Evolutionary conservation across 1,139 yeast genomes (phyloP).

Genomic region (Sugiyamaella pinicola): DNA sequence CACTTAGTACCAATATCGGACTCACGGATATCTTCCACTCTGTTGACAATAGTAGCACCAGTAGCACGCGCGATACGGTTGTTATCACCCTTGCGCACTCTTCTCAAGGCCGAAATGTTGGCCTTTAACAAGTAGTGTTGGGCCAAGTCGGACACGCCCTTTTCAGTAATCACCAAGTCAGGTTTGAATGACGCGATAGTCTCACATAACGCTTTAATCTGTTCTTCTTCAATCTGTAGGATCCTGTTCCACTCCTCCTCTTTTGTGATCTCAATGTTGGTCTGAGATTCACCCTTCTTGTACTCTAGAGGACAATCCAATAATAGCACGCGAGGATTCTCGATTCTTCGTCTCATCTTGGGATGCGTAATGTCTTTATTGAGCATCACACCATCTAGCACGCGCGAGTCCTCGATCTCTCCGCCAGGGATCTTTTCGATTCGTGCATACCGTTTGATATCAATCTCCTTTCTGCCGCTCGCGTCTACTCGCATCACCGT

Average conservation of each 20-base stretch:
- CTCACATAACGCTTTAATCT: slow-evolving; percentile 84
- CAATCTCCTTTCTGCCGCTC: slow-evolving; percentile 76
- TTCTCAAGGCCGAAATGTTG: slow-evolving; percentile 88
- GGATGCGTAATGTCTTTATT: slow-evolving; percentile 99
- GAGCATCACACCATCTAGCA: slow-evolving; percentile 86
- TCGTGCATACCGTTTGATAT: slow-evolving; percentile 88
- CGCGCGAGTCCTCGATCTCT: slow-evolving; percentile 84
- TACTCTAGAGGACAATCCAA: slow-evolving; percentile 97
- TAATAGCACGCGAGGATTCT: slow-evolving; percentile 83
- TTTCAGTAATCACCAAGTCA: slow-evolving; percentile 93
- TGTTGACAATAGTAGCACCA: slow-evolving; percentile 95
- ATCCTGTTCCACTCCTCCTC: slow-evolving; percentile 97
- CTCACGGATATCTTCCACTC: slow-evolving; percentile 92
- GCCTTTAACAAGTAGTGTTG: slow-evolving; percentile 95
- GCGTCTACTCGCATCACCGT: slow-evolving; percentile 68
- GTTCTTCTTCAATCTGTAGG: slow-evolving; percentile 97
- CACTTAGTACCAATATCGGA: slow-evolving; percentile 86
- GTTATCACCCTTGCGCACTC: slow-evolving; percentile 94
- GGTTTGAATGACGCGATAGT: slow-evolving; percentile 85
- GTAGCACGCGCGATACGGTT: slow-evolving; percentile 97
- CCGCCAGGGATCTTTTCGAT: slow-evolving; percentile 98
- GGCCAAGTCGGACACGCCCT: slow-evolving; percentile 97
- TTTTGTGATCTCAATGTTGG: slow-evolving; percentile 94
- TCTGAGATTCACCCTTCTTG: slow-evolving; percentile 98
- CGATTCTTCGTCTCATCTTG: slow-evolving; percentile 87